These are phyloP conservation scores for Vigna angularis DNA, from an alignment of 306 rosid genomes.

Conservation along the genomic window DNA sequence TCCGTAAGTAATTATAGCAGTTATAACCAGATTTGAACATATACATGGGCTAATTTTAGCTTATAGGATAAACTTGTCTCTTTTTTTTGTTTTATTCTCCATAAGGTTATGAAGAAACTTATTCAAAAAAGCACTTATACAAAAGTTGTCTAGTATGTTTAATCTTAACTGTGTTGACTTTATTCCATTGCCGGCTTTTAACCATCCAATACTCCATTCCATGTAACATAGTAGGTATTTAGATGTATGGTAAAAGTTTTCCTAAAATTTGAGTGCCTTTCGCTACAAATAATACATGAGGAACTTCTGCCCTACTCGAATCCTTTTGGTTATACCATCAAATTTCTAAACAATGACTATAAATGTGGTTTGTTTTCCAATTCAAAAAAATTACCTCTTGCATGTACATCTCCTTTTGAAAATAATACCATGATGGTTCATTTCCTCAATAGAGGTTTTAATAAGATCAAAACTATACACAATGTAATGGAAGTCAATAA, in stretches of 20 bases:
- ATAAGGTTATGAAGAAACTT: background rate
- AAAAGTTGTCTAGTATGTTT: background rate
- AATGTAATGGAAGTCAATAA: slow-evolving; percentile 28
- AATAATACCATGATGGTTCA: slow-evolving; percentile 32
- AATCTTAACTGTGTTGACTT: background rate
- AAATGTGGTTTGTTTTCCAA: slow-evolving; percentile 3
- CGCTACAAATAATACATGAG: background rate
- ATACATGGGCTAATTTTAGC: background rate
- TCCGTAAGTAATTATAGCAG: background rate
- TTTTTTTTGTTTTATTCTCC: background rate
- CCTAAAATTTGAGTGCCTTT: background rate
- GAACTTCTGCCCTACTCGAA: background rate
- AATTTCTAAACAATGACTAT: slow-evolving; percentile 27
- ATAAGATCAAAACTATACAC: slow-evolving; percentile 32
- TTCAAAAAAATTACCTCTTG: slow-evolving; percentile 15
- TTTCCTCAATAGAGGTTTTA: slow-evolving; percentile 28
- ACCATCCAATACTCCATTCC: background rate
- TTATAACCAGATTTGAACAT: background rate
- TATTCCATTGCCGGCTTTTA: background rate
- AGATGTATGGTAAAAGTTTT: background rate
- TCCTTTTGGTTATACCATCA: background rate
- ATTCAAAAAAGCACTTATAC: background rate
- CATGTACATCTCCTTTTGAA: slow-evolving; percentile 34
- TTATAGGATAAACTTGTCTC: background rate
- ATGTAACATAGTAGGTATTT: background rate